A percentile compares a stretch with the other conserved stretches of the same genome.
phyloP scores from a whole-genome alignment of 495 filamentous ascomycete genomes.

The Lasiosphaeria hispida region DNA sequence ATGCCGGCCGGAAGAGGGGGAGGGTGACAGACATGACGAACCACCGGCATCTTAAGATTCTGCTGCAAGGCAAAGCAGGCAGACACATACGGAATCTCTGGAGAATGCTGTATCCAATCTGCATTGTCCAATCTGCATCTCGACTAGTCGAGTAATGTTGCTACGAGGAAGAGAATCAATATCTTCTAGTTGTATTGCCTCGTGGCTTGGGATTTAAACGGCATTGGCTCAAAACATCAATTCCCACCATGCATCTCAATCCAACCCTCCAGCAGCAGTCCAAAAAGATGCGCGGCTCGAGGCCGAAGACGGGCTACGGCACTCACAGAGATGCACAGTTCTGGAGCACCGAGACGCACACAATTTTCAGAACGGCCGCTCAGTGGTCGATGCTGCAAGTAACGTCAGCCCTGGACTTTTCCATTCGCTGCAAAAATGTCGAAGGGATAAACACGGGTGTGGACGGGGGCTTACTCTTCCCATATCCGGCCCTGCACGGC shows the following conservation, averaged over 20 bases:
- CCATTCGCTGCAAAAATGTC: slow-evolving; percentile 15
- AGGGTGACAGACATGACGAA: neutral
- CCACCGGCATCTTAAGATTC: no score
- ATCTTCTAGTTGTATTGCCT: neutral
- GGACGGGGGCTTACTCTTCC: slow-evolving; percentile 64
- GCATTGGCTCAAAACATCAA: neutral
- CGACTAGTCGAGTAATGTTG: no score
- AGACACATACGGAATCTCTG: neutral
- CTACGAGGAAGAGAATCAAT: neutral
- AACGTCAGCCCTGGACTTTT: slow-evolving; percentile 26
- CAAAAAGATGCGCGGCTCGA: neutral
- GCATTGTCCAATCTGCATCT: no score
- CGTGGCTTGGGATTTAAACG: neutral
- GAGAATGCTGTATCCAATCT: slow-evolving; percentile 1
- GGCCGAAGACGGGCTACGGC: neutral
- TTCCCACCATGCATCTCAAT: no score
- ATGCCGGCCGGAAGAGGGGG: neutral
- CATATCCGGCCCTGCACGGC: slow-evolving; percentile 87
- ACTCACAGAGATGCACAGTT: slow-evolving; percentile 1
- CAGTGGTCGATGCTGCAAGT: slow-evolving; percentile 42
- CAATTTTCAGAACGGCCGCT: neutral
- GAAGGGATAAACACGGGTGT: neutral
- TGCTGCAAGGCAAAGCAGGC: neutral
- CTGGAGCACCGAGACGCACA: slow-evolving; percentile 6
- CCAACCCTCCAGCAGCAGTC: neutral